These are phyloP conservation scores for Patellifolia procumbens DNA, from an alignment of 179 eudicot genomes.

Conservation along the genomic window DNA sequence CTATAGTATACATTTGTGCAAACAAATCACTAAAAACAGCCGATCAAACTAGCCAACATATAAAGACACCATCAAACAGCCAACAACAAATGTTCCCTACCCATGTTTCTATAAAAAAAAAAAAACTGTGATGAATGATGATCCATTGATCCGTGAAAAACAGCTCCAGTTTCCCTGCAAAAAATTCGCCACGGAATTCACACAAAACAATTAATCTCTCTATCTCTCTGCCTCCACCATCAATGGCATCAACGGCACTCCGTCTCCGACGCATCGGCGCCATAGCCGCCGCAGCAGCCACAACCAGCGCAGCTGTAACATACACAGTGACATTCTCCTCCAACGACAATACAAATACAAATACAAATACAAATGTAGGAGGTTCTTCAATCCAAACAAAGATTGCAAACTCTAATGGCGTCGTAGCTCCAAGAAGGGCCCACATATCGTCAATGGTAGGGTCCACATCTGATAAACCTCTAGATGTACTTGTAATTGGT, in stretches of 20 bases:
- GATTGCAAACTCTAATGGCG: conserved; percentile 56
- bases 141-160: no score
- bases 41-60: no score
- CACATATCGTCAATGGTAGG: conserved; percentile 59
- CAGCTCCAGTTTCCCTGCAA: not conserved
- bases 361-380: no score
- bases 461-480: conserved; percentile 53
- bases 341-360: no score
- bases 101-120: no score
- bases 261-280: conserved; percentile 60
- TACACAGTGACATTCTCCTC: conserved; percentile 48
- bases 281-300: conserved; percentile 45
- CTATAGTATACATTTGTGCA: no score
- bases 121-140: no score
- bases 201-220: not conserved
- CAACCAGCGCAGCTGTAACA: conserved; percentile 39
- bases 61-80: no score
- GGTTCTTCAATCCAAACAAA: conserved; percentile 35
- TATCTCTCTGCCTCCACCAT: not conserved
- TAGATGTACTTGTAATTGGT: conserved; percentile 83
- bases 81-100: no score
- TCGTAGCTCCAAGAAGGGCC: conserved; percentile 53
- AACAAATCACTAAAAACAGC: no score
- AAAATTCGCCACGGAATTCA: not conserved
- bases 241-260: conserved; percentile 51